A percentile compares a stretch with the other conserved stretches of the same genome.
phyloP scores from a whole-genome alignment of 306 rosid genomes.

The Lathyrus aphaca region DNA sequence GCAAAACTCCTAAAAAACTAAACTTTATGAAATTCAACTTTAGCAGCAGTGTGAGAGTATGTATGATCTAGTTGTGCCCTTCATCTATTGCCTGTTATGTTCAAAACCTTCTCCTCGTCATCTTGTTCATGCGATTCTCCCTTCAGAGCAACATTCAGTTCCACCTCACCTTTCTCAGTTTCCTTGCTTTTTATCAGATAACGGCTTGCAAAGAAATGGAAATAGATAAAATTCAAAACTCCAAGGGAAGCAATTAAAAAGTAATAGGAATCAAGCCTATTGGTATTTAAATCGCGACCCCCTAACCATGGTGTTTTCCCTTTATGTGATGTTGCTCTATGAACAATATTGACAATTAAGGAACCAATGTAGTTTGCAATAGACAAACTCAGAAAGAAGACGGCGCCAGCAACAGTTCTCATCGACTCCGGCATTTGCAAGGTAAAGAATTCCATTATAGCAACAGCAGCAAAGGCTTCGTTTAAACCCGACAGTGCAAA shows the following conservation, averaged over 20 bases:
- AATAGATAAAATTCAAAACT: slow-evolving; percentile 60
- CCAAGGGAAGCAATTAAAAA: slow-evolving; percentile 57
- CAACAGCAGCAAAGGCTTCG: slow-evolving; percentile 71
- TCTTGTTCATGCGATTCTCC: background rate
- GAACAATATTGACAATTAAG: slow-evolving; percentile 52
- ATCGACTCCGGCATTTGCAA: slow-evolving; percentile 68
- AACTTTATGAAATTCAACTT: background rate
- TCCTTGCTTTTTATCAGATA: slow-evolving; percentile 25
- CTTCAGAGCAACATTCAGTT: no score
- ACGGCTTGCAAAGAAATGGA: slow-evolving; percentile 55
- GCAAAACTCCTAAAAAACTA: background rate
- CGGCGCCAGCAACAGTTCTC: slow-evolving; percentile 80
- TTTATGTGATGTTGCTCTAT: slow-evolving; percentile 35
- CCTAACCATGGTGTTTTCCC: slow-evolving; percentile 67
- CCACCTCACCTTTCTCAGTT: slow-evolving; percentile 26
- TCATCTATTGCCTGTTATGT: background rate
- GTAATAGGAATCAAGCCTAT: slow-evolving; percentile 63
- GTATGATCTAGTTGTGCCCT: background rate
- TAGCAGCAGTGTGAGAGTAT: background rate
- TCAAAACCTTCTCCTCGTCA: slow-evolving; percentile 44
- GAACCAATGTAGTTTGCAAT: slow-evolving; percentile 63
- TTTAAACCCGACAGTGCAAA: slow-evolving; percentile 60
- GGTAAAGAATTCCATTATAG: slow-evolving; percentile 77
- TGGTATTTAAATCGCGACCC: slow-evolving; percentile 62
- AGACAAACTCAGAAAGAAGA: slow-evolving; percentile 72